phyloP scores from a whole-genome alignment of 2,329 filamentous ascomycete species.

The Penicillium sp. region DNA sequence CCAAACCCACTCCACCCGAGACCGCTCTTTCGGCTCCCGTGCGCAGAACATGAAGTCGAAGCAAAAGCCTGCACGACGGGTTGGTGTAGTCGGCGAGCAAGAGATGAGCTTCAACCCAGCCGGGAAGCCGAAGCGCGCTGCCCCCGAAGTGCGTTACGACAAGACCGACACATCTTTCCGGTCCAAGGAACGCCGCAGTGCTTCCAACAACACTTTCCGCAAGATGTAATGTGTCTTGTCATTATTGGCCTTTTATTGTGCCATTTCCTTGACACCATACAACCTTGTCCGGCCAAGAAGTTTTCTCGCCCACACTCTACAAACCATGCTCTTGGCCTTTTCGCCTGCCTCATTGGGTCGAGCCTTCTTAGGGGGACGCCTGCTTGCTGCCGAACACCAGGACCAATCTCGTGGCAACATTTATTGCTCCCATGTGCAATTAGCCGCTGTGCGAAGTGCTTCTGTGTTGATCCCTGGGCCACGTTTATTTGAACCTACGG shows the following conservation, averaged over 20 bases:
- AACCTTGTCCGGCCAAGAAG: not conserved
- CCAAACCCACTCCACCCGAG: constrained; percentile 44
- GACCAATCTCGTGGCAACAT: not conserved
- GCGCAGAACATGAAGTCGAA: constrained; percentile 46
- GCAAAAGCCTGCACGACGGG: constrained; percentile 31
- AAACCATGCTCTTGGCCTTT: not conserved
- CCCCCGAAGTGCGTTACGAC: constrained; percentile 21
- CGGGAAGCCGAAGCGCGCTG: constrained; percentile 39
- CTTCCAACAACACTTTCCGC: constrained; percentile 50
- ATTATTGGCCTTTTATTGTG: not conserved
- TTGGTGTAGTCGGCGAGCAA: constrained; percentile 48
- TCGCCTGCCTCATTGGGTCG: not conserved
- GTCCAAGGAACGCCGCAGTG: constrained; percentile 48
- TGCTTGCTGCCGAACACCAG: not conserved
- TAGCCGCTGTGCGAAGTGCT: not conserved
- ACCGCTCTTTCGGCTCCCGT: constrained; percentile 59
- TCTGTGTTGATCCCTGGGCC: not conserved
- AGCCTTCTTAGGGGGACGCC: not conserved
- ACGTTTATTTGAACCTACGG: not conserved
- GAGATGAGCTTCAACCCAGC: constrained; percentile 61
- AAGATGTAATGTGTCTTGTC: constrained; percentile 37
- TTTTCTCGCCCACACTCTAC: not conserved
- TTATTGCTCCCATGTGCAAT: not conserved
- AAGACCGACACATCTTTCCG: constrained; percentile 26
- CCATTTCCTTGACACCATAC: not conserved